These are phyloP conservation scores for Starmerella ratchasimensis DNA, from an alignment of 805 yeast genomes.

Conservation along the genomic window DNA sequence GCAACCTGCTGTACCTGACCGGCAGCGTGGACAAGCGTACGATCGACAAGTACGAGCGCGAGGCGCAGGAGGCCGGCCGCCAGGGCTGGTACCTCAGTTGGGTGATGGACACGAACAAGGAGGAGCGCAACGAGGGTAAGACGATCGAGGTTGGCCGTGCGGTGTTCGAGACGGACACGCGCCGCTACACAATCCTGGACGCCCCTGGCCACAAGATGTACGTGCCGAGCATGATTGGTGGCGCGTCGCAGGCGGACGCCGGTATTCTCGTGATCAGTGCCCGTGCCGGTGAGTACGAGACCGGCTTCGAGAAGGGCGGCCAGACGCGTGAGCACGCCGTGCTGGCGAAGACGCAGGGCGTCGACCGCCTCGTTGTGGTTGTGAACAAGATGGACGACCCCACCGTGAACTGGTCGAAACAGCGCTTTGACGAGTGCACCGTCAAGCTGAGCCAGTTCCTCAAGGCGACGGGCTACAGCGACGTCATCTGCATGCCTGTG, in stretches of 20 bases:
- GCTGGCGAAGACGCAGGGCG: constrained; percentile 97
- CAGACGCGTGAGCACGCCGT: constrained; percentile 97
- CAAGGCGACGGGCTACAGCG: constrained; percentile 76
- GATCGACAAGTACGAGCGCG: constrained; percentile 93
- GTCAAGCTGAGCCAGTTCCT: constrained; percentile 62
- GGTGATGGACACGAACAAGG: constrained; percentile 99
- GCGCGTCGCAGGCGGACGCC: constrained; percentile 98
- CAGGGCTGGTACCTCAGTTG: constrained; percentile 99
- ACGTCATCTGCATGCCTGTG: constrained; percentile 88
- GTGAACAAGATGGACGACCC: constrained; percentile 99
- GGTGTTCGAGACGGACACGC: constrained; percentile 90
- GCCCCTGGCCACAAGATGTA: constrained; percentile 99
- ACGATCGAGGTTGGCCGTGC: constrained; percentile 98
- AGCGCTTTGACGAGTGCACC: constrained; percentile 91
- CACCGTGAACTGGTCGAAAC: constrained; percentile 90
- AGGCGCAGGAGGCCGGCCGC: constrained; percentile 98
- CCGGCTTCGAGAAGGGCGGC: constrained; percentile 98
- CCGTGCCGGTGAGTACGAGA: constrained; percentile 98
- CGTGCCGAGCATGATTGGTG: constrained; percentile 98
- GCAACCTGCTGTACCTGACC: constrained; percentile 80
- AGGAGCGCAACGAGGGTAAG: constrained; percentile 97
- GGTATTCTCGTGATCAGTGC: constrained; percentile 96
- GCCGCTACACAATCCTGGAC: constrained; percentile 94
- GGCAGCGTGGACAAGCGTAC: constrained; percentile 98
- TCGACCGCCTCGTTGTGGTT: constrained; percentile 80